phyloP scores from a whole-genome alignment of 2,329 filamentous ascomycete genomes.

The Fusarium sp. region DNA sequence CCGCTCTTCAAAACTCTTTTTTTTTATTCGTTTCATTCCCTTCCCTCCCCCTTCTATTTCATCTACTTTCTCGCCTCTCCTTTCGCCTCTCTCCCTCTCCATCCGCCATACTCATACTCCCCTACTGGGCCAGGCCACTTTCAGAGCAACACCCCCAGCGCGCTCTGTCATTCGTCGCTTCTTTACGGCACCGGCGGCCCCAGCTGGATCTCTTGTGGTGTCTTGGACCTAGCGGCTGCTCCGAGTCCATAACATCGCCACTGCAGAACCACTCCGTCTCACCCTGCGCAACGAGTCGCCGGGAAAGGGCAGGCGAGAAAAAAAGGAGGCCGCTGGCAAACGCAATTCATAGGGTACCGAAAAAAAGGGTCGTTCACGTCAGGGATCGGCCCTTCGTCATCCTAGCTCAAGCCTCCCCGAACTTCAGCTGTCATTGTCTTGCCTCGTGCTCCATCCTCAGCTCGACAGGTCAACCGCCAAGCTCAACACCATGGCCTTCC shows the following conservation, averaged over 20 bases:
- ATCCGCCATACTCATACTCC: not conserved
- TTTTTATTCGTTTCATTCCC: not conserved
- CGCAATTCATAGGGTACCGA: constrained; percentile 13
- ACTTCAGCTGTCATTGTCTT: constrained; percentile 43
- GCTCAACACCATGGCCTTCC: constrained; percentile 51
- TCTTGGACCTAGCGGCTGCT: constrained; percentile 41
- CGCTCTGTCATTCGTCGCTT: constrained; percentile 39
- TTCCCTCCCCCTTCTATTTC: constrained; percentile 2
- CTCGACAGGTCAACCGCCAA: constrained; percentile 38
- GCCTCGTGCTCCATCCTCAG: constrained; percentile 42
- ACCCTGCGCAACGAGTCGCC: constrained; percentile 38
- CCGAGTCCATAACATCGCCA: constrained; percentile 41
- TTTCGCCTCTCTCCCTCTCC: not conserved
- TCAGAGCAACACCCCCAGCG: constrained; percentile 21
- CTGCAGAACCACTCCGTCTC: constrained; percentile 36
- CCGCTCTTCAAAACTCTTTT: constrained; percentile 5
- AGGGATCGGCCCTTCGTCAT: constrained; percentile 37
- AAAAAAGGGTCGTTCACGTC: constrained; percentile 17
- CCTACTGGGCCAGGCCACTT: constrained; percentile 17
- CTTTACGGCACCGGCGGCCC: constrained; percentile 32
- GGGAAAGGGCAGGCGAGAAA: constrained; percentile 17
- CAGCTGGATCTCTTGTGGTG: constrained; percentile 30
- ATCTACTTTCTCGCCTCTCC: not conserved
- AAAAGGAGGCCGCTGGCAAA: constrained; percentile 16
- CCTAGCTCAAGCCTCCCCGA: constrained; percentile 35